Conservation (phyloP, 1,284 basidiomycete species). For the Ceratobasidium sp. region DNA sequence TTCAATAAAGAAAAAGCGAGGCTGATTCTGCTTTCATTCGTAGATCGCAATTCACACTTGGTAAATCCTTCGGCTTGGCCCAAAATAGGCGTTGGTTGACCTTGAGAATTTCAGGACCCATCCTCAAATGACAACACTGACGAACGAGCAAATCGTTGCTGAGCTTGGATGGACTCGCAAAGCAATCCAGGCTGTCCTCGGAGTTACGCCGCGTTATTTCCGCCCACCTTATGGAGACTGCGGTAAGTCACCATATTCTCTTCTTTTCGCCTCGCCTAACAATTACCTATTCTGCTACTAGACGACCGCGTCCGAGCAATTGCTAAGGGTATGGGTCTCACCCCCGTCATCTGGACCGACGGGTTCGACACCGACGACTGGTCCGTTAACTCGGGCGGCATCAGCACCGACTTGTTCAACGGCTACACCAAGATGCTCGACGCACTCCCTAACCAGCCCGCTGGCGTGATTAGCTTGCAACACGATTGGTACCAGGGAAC, state of each 20-base stretch:
- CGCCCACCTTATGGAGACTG: slow-evolving; percentile 54
- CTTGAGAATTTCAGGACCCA: slow-evolving; percentile 21
- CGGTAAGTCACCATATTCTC: slow-evolving; percentile 81
- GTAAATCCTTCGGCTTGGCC: not conserved
- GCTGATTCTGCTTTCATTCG: slow-evolving; percentile 62
- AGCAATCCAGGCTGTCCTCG: slow-evolving; percentile 73
- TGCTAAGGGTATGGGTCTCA: slow-evolving; percentile 82
- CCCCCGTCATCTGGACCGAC: slow-evolving; percentile 79
- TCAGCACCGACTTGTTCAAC: slow-evolving; percentile 70
- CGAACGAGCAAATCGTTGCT: slow-evolving; percentile 90
- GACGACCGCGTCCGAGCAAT: slow-evolving; percentile 94
- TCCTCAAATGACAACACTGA: slow-evolving; percentile 62
- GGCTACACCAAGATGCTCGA: slow-evolving; percentile 61
- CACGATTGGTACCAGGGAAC: slow-evolving; percentile 90
- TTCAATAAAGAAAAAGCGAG: not conserved
- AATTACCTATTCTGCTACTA: slow-evolving; percentile 45
- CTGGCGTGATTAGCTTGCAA: slow-evolving; percentile 89
- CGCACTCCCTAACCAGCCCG: slow-evolving; percentile 55
- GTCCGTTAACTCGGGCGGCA: slow-evolving; percentile 78
- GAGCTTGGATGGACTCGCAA: slow-evolving; percentile 94
- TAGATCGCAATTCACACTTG: slow-evolving; percentile 35
- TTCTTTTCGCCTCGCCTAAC: slow-evolving; percentile 54
- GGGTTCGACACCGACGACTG: slow-evolving; percentile 92
- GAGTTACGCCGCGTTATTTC: slow-evolving; percentile 16
- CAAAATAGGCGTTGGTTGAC: not conserved